Evolutionary conservation across 2,329 filamentous ascomycete genomes (phyloP).

Genomic region (Phaeoacremonium minimum): DNA sequence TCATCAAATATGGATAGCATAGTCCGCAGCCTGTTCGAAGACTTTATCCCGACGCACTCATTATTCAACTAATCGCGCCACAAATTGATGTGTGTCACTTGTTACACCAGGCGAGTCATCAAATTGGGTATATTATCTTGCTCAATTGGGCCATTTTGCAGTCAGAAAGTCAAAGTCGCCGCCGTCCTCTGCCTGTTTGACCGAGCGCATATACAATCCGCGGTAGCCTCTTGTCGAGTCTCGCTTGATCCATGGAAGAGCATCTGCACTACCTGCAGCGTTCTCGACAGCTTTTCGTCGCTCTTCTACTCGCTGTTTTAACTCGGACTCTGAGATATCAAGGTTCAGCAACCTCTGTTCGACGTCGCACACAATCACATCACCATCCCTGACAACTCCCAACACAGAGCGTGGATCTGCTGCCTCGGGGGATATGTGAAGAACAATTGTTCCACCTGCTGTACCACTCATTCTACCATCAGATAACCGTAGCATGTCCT

Average conservation of each 20-base stretch:
- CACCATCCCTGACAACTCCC: slow-evolving; percentile 71
- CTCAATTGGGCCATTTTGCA: slow-evolving; percentile 26
- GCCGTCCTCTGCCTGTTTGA: slow-evolving; percentile 56
- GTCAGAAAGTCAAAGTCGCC: slow-evolving; percentile 61
- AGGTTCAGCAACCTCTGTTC: slow-evolving; percentile 55
- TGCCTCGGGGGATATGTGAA: slow-evolving; percentile 84
- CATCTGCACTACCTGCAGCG: slow-evolving; percentile 19
- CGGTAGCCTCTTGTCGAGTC: slow-evolving; percentile 48
- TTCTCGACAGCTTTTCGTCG: slow-evolving; percentile 39
- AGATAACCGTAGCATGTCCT: slow-evolving; percentile 78
- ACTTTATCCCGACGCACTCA: slow-evolving; percentile 24
- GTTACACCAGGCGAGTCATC: too few relatives aligned
- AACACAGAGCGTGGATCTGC: slow-evolving; percentile 72
- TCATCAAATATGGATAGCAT: slow-evolving; percentile 24
- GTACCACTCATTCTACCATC: slow-evolving; percentile 87
- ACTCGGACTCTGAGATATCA: slow-evolving; percentile 66
- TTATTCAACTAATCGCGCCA: slow-evolving; percentile 3
- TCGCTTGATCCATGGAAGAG: slow-evolving; percentile 11
- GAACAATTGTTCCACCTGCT: slow-evolving; percentile 82
- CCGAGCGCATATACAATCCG: slow-evolving; percentile 53
- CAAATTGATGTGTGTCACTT: too few relatives aligned
- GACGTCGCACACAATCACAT: slow-evolving; percentile 74
- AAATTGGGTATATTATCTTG: background rate
- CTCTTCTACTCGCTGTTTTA: slow-evolving; percentile 52
- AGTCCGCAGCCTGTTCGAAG: slow-evolving; percentile 28